phyloP scores from a whole-genome alignment of 495 filamentous ascomycete genomes.

The Penicillium coffeae region DNA sequence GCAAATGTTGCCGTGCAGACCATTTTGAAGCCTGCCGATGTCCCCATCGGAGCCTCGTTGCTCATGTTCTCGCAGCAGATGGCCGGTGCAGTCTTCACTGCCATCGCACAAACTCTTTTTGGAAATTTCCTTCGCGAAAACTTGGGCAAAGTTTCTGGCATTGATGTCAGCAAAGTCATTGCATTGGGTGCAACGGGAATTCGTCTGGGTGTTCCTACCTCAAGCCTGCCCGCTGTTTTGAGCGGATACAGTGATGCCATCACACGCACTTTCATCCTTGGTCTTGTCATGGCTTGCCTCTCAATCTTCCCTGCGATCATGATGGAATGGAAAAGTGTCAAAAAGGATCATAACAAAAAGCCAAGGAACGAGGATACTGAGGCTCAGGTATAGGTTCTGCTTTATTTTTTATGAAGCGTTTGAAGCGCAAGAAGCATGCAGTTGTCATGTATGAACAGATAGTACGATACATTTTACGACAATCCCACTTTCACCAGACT shows the following conservation, averaged over 20 bases:
- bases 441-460: neutral
- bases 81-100: slow-evolving; percentile 55
- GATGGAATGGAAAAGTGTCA: slow-evolving; percentile 4
- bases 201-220: slow-evolving; percentile 2
- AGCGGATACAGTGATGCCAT: slow-evolving; percentile 2
- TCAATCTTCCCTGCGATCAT: neutral
- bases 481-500: neutral
- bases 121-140: slow-evolving; percentile 5
- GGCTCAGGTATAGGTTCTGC: neutral
- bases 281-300: neutral
- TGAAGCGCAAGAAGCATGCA: neutral
- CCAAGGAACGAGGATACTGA: neutral
- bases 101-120: slow-evolving; percentile 50
- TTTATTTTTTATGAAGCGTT: neutral
- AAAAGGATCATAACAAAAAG: neutral
- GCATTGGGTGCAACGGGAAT: slow-evolving; percentile 8
- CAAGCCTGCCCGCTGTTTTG: slow-evolving; percentile 1
- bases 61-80: slow-evolving; percentile 41
- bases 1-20: slow-evolving; percentile 33
- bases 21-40: slow-evolving; percentile 17
- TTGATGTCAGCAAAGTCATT: slow-evolving; percentile 1
- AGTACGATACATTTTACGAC: neutral
- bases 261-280: slow-evolving; percentile 4
- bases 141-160: slow-evolving; percentile 3
- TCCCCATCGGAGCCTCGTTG: slow-evolving; percentile 34